Base-by-base conservation (phyloP, 192 early-diverging fungal species). In the Rhizophagus sp. region DNA sequence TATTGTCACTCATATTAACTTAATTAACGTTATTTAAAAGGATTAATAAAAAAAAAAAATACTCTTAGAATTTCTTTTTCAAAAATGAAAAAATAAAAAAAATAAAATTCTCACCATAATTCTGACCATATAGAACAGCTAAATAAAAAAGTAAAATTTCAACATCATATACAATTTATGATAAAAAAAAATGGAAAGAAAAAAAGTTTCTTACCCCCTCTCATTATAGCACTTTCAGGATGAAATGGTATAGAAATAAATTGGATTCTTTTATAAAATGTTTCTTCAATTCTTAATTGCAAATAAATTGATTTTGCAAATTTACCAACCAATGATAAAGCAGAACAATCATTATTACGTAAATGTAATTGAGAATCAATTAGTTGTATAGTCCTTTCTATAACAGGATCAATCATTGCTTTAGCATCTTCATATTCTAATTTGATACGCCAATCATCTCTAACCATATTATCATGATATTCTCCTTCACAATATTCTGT, bases 241-340 rank as follows among this genome's bases (percentile, higher is more conserved):
- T 85, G 82, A 47, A 86, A 85, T 12, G 89, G 89, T 70, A 87
- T 83, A 44, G 82, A 82, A 24, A 88, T 30, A 30, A 30, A 30
- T 30, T 30, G 30, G 1, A 30, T 84, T 25, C 84, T 84, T 44
- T 8, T 57, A 63, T 82, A 82, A 80, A 90, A 88, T 73, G 87
- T 84, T 62, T 90, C 81, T 72, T 85, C 82, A 12, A 88, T 85
- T 74, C 87, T 82, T 79, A 84, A 83, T 76, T 85, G 86, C 8
- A 90, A 78, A 62, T 90, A 90, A 65, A 84, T 87, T 44, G 89
- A 90, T 1, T 85, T 84, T 10, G 85, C 85, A 66, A 90, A 90
- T 13, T 85, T 87, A 81, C 89, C 87, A 34, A 90, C 87, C 52
- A 90, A 76, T 66, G 88, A 85, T 50, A 90, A 84, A 50, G 87